A percentile compares a stretch with the other conserved stretches of the same genome.
phyloP scores from a whole-genome alignment of 768 basidiomycete species.

The Boletus reticuloceps region DNA sequence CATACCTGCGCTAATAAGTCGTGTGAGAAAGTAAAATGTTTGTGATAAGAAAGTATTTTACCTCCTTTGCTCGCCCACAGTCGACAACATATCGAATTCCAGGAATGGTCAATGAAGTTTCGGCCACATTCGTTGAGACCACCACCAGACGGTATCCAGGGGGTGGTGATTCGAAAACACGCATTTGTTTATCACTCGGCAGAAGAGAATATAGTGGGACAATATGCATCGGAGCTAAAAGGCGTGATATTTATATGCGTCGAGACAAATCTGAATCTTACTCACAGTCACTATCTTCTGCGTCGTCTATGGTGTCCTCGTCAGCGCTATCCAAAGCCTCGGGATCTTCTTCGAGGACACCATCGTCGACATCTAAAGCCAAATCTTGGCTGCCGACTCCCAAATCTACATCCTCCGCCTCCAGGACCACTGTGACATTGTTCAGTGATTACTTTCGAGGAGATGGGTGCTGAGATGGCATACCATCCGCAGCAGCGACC shows the following conservation, averaged over 20 bases:
- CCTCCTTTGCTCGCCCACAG: slow-evolving; percentile 93
- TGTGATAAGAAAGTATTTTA: slow-evolving; percentile 26
- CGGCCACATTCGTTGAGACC: slow-evolving; percentile 94
- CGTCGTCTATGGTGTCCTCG: slow-evolving; percentile 53
- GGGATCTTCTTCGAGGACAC: slow-evolving; percentile 58
- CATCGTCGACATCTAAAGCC: slow-evolving; percentile 67
- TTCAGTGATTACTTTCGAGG: background rate
- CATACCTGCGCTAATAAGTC: slow-evolving; percentile 69
- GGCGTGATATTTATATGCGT: background rate
- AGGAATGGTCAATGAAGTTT: slow-evolving; percentile 96
- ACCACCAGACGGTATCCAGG: slow-evolving; percentile 82
- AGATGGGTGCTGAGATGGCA: background rate
- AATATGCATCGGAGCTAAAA: slow-evolving; percentile 86
- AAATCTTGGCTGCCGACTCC: slow-evolving; percentile 49
- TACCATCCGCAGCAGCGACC: slow-evolving; percentile 21
- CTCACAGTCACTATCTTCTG: slow-evolving; percentile 68
- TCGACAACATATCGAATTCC: slow-evolving; percentile 98
- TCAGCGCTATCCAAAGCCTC: slow-evolving; percentile 77
- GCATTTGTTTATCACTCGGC: slow-evolving; percentile 92
- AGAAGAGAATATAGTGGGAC: slow-evolving; percentile 92
- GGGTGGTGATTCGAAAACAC: slow-evolving; percentile 85
- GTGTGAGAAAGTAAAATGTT: background rate
- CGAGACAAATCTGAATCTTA: slow-evolving; percentile 8
- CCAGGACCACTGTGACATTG: slow-evolving; percentile 56
- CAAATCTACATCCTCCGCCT: slow-evolving; percentile 79